Conservation (phyloP, 1,284 basidiomycete species). For the Rhodotorula sp. region DNA sequence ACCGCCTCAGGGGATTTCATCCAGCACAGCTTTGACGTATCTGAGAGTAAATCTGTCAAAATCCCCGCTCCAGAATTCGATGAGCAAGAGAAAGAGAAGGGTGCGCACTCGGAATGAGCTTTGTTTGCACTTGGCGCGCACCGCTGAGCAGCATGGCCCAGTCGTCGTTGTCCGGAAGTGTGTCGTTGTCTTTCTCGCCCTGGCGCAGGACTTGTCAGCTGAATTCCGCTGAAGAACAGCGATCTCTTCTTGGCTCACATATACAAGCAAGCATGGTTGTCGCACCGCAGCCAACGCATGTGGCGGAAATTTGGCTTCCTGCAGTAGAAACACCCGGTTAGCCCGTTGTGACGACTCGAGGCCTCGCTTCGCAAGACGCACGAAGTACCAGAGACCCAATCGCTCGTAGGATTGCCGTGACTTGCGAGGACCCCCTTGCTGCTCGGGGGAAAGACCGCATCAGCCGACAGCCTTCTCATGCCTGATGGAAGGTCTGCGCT, state of each 20-base stretch:
- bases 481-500: background rate
- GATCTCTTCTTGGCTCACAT: background rate
- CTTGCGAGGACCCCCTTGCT: constrained; percentile 8
- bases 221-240: no score
- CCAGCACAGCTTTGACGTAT: constrained; percentile 8
- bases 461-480: no score
- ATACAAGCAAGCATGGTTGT: constrained; percentile 9
- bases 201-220: background rate
- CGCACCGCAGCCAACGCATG: background rate
- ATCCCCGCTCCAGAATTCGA: fast-evolving
- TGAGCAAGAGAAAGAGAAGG: fast-evolving
- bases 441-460: background rate
- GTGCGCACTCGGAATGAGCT: constrained; percentile 5
- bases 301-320: background rate
- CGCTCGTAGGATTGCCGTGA: background rate
- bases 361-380: background rate
- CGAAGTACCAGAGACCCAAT: constrained; percentile 2
- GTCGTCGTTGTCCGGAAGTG: background rate
- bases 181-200: constrained; percentile 5
- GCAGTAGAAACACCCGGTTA: background rate
- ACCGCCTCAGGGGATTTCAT: background rate
- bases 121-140: background rate
- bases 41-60: background rate
- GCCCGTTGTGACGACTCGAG: background rate
- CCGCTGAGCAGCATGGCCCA: background rate